Evolutionary conservation across 148 eudicot genomes (phyloP), one percentile per base, ranked within the genome.

Genomic region (Vaccinium darrowii): DNA sequence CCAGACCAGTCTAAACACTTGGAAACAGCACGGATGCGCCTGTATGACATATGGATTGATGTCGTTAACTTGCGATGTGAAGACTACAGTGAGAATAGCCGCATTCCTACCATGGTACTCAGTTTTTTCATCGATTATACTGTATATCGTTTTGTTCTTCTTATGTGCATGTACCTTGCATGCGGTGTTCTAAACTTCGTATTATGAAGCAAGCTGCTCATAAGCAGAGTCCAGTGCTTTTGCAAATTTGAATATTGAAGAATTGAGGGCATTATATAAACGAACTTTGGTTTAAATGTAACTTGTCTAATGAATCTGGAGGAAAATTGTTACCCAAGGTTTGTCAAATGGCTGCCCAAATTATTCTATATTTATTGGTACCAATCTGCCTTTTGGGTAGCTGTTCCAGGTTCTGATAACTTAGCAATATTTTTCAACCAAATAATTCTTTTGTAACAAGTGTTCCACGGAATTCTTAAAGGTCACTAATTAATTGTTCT

Each of bases 1-100:
- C 99, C 99, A 71, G 99, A 95, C 71, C 99, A 97, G 86, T 97
- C 99, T 33, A 97, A 97, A 84, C 99, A 97, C 92, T 91, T 97
- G 92, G 98, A 97, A 91, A 97, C 99, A 50, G 99, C 99, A 86
- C 90, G 92, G 86, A 97, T 97, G 99, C 95, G 93, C 79, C 93
- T 97, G 60, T 94, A 87, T 89, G 95, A 94, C 83, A 60, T 92
- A 73, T 95, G 94, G 96, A 89, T 95, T 86, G 99, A 97, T 87
- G 93, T 97, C 88, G 99, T 97, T 58, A 97, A 97, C 90, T 87
- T 97, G 83, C 90, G 99, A 90, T 82, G 98, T 78, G 99, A 97
- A 87, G 98, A 94, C 85, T 97, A 97, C 87, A 80, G 93, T 91
- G 98, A 95, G 82, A 91, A 93, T 76, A 97, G 98, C 85, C 97